These are phyloP conservation scores for Penicillium sp. DNA, from an alignment of 2,329 filamentous ascomycete species.

Conservation along the genomic window DNA sequence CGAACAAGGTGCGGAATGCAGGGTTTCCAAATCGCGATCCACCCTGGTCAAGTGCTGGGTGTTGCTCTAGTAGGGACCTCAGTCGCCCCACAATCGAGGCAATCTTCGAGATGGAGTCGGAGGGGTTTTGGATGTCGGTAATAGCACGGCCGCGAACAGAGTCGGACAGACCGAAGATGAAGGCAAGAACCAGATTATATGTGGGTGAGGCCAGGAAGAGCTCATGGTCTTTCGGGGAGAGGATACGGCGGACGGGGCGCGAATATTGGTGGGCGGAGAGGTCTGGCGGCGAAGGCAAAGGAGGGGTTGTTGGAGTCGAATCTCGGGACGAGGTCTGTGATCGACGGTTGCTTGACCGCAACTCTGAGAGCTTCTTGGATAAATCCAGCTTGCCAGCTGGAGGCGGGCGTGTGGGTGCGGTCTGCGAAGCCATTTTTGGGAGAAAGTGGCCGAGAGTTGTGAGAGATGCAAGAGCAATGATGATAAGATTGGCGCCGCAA, in stretches of 20 bases:
- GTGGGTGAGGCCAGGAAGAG: constrained; percentile 76
- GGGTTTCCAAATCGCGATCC: constrained; percentile 95
- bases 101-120: constrained; percentile 61
- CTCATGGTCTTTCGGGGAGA: constrained; percentile 76
- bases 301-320: constrained; percentile 72
- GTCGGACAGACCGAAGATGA: constrained; percentile 83
- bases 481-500: constrained; percentile 2
- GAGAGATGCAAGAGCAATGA: constrained; percentile 6
- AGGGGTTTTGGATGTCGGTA: constrained; percentile 42
- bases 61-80: constrained; percentile 62
- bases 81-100: constrained; percentile 68
- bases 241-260: constrained; percentile 71
- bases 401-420: constrained; percentile 8
- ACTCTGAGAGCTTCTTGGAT: constrained; percentile 41
- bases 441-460: constrained; percentile 5
- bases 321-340: constrained; percentile 33
- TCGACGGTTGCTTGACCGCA: constrained; percentile 35
- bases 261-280: constrained; percentile 60
- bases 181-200: constrained; percentile 72
- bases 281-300: constrained; percentile 66
- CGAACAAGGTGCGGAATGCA: constrained; percentile 78
- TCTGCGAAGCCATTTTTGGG: constrained; percentile 26
- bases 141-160: constrained; percentile 59
- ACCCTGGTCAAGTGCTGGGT: constrained; percentile 79
- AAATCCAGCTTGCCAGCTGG: constrained; percentile 34